Percentiles rank a stretch among this genome's conserved stretches.
phyloP scores from a whole-genome alignment of 371 early-diverging fungal genomes.

The Lichtheimia corymbifera region DNA sequence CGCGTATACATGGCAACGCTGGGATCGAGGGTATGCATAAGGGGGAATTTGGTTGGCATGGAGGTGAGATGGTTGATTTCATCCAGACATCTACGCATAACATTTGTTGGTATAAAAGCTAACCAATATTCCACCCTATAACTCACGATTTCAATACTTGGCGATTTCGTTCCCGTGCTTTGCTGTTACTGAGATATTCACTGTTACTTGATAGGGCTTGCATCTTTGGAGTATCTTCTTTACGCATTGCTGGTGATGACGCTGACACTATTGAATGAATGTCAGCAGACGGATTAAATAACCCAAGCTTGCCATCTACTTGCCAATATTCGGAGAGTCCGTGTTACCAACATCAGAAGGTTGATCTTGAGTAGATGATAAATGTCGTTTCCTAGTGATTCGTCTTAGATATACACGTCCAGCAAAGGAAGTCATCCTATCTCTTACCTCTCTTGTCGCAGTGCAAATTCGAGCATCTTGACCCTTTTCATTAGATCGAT shows the following conservation, averaged over 20 bases:
- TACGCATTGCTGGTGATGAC: slow-evolving; percentile 16
- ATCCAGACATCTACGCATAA: slow-evolving; percentile 53
- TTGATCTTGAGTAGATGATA: neutral
- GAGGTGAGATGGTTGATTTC: slow-evolving; percentile 65
- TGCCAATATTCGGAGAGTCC: slow-evolving; percentile 26
- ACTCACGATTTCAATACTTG: slow-evolving; percentile 79
- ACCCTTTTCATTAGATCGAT: slow-evolving; percentile 78
- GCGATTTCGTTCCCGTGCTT: slow-evolving; percentile 60
- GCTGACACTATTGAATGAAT: slow-evolving; percentile 9
- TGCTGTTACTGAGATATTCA: slow-evolving; percentile 5
- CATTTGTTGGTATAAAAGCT: slow-evolving; percentile 2
- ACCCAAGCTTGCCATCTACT: slow-evolving; percentile 1
- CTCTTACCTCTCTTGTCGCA: slow-evolving; percentile 70
- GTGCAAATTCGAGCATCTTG: slow-evolving; percentile 89
- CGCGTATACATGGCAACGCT: neutral
- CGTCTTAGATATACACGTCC: neutral
- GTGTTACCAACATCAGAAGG: slow-evolving; percentile 8
- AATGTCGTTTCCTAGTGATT: neutral
- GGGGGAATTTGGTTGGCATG: slow-evolving; percentile 41
- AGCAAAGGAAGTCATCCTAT: neutral
- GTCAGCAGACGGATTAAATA: neutral
- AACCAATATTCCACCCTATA: neutral
- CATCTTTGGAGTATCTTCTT: neutral
- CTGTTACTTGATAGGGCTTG: neutral
- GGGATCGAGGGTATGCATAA: slow-evolving; percentile 17